Conservation (phyloP, 352 stramenopile genomes). For the Phytophthora multivora region DNA sequence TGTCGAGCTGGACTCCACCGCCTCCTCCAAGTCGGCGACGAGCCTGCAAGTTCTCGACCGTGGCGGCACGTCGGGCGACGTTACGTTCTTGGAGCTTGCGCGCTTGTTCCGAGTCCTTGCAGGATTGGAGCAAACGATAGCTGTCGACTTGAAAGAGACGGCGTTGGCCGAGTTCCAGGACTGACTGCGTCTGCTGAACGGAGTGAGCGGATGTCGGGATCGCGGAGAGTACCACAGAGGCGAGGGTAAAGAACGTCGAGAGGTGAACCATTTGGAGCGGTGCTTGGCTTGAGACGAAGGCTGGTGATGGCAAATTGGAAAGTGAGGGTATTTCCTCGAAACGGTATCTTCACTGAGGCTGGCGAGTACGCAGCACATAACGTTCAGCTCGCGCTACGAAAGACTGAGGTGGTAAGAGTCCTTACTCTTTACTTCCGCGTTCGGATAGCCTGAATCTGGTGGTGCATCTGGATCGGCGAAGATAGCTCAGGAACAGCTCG, state of each 20-base stretch:
- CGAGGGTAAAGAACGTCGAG: slow-evolving; percentile 15
- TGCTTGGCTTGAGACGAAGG: not conserved
- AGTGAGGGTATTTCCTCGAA: slow-evolving; percentile 27
- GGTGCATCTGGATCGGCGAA: slow-evolving; percentile 20
- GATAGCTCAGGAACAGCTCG: slow-evolving; percentile 24
- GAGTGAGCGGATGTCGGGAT: slow-evolving; percentile 9
- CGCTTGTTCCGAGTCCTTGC: slow-evolving; percentile 21
- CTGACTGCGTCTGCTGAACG: slow-evolving; percentile 18
- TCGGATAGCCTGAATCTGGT: slow-evolving; percentile 18
- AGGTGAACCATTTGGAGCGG: slow-evolving; percentile 4
- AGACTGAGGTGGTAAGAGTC: not conserved
- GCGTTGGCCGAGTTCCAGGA: slow-evolving; percentile 14
- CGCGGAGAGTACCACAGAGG: slow-evolving; percentile 3
- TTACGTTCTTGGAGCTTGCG: slow-evolving; percentile 19
- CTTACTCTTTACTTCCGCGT: too few species aligned
- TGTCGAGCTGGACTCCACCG: slow-evolving; percentile 12
- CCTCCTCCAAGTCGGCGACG: slow-evolving; percentile 23
- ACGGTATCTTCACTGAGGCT: not conserved
- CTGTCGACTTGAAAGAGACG: slow-evolving; percentile 24
- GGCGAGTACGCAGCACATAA: not conserved
- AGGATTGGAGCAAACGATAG: slow-evolving; percentile 17
- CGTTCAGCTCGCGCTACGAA: slow-evolving; percentile 1
- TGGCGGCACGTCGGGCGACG: slow-evolving; percentile 9
- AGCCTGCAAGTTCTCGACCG: slow-evolving; percentile 12
- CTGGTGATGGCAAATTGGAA: slow-evolving; percentile 19